Percentiles rank a stretch among this genome's conserved stretches.
Evolutionary conservation across 1,139 yeast species (phyloP).

Genomic region (Yamadazyma triangularis): DNA sequence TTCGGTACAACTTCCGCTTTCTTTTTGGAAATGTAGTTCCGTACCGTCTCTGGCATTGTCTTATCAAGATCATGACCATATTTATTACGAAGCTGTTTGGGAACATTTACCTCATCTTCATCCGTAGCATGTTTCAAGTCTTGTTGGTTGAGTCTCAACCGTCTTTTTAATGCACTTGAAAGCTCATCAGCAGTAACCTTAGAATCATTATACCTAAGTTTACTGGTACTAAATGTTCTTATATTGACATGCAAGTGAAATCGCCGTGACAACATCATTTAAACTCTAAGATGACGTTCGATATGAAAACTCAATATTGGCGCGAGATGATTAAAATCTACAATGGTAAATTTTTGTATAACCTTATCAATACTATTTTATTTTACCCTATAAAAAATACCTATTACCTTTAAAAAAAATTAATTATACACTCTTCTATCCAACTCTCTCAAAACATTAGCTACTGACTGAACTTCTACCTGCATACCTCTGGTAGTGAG

Average conservation of each 20-base stretch:
- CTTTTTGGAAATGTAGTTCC: constrained; percentile 3
- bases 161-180: constrained; percentile 7
- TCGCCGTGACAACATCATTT: no score
- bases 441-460: constrained; percentile 73
- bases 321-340: no score
- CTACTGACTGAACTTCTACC: constrained; percentile 84
- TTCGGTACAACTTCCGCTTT: constrained; percentile 1
- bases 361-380: no score
- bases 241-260: no score
- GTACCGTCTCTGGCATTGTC: constrained; percentile 4
- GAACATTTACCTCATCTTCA: constrained; percentile 5
- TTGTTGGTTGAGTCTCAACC: constrained; percentile 5
- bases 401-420: no score
- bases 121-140: constrained; percentile 7
- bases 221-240: neutral
- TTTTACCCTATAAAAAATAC: no score
- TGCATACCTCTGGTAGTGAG: constrained; percentile 81
- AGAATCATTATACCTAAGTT: constrained; percentile 1
- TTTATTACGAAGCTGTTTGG: constrained; percentile 2
- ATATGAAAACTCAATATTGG: no score
- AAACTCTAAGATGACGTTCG: no score
- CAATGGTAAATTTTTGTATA: no score
- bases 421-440: constrained; percentile 62
- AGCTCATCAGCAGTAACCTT: constrained; percentile 10
- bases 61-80: constrained; percentile 5